Evolutionary conservation across 345 rosid species (phyloP).

Genomic region (Alliaria petiolata): DNA sequence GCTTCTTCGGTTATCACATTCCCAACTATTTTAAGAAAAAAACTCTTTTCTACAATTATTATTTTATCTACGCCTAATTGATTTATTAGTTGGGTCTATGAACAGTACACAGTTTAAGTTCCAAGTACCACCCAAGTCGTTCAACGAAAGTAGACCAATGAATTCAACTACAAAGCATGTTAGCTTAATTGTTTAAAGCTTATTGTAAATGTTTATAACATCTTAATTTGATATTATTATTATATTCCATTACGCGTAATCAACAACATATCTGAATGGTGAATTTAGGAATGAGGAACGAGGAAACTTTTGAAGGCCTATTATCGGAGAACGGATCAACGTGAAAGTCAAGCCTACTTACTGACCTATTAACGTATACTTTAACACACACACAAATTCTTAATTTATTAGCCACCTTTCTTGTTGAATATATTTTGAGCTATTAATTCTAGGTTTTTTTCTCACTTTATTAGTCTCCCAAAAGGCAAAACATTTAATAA

Average conservation of each 20-base stretch:
- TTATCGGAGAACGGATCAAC: conserved; percentile 20
- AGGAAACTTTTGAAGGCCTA: conserved; percentile 19
- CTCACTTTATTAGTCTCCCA: conserved; percentile 3
- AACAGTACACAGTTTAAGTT: neutral
- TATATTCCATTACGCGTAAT: neutral
- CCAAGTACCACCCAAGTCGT: neutral
- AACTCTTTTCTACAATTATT: neutral
- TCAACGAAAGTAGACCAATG: conserved; percentile 1
- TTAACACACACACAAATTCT: neutral
- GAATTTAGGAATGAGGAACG: conserved; percentile 4
- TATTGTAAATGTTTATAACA: neutral
- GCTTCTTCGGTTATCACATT: conserved; percentile 6
- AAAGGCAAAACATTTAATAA: neutral
- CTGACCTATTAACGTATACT: conserved; percentile 11
- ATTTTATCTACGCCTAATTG: neutral
- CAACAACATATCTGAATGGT: conserved; percentile 6
- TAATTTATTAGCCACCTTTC: conserved; percentile 20
- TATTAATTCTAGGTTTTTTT: conserved; percentile 2
- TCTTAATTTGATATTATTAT: neutral
- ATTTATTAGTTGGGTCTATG: neutral
- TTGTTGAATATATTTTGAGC: conserved; percentile 27
- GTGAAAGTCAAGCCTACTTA: conserved; percentile 33
- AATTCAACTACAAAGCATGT: neutral
- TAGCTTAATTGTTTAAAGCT: neutral
- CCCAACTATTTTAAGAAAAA: neutral